phyloP scores from a whole-genome alignment of 768 basidiomycete genomes.

The Podaxis sp. region DNA sequence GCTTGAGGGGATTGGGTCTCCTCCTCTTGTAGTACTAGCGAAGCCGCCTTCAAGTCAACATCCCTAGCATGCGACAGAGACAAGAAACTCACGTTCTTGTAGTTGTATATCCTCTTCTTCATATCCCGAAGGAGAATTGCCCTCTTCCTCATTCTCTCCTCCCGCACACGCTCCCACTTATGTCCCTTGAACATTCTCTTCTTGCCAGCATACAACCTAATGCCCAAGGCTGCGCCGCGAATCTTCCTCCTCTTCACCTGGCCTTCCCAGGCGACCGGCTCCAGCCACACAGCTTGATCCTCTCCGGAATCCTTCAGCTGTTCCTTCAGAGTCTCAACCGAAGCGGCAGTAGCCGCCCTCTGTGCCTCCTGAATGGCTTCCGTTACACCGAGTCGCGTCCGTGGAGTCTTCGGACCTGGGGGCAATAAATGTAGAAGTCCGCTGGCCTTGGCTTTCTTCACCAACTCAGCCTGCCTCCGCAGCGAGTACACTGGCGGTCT shows the following conservation, averaged over 20 bases:
- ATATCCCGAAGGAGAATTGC: slow-evolving; percentile 64
- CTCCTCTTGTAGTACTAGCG: slow-evolving; percentile 44
- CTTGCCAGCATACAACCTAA: slow-evolving; percentile 68
- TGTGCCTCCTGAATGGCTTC: slow-evolving; percentile 10
- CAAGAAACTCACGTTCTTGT: slow-evolving; percentile 51
- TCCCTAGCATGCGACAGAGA: not conserved
- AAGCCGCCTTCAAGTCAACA: slow-evolving; percentile 9
- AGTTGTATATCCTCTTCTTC: slow-evolving; percentile 58
- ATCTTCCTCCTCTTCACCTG: slow-evolving; percentile 37
- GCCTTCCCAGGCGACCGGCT: slow-evolving; percentile 36
- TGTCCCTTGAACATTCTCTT: slow-evolving; percentile 94
- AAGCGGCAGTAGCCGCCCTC: not conserved
- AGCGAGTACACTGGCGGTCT: slow-evolving; percentile 66
- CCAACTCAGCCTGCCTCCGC: slow-evolving; percentile 71
- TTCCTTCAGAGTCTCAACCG: slow-evolving; percentile 11
- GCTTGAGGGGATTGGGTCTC: slow-evolving; percentile 56
- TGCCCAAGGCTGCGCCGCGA: slow-evolving; percentile 51
- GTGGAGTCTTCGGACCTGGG: slow-evolving; percentile 52
- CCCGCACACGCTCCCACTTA: slow-evolving; percentile 68
- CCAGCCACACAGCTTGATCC: slow-evolving; percentile 23
- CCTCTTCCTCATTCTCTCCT: slow-evolving; percentile 41
- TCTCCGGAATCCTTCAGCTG: not conserved
- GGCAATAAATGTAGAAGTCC: slow-evolving; percentile 60
- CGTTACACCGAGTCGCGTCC: not conserved
- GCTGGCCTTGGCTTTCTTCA: slow-evolving; percentile 61